Evolutionary conservation across 1,139 yeast genomes (phyloP), one percentile per base, ranked within the genome.

Genomic region (Taphrina betulina): DNA sequence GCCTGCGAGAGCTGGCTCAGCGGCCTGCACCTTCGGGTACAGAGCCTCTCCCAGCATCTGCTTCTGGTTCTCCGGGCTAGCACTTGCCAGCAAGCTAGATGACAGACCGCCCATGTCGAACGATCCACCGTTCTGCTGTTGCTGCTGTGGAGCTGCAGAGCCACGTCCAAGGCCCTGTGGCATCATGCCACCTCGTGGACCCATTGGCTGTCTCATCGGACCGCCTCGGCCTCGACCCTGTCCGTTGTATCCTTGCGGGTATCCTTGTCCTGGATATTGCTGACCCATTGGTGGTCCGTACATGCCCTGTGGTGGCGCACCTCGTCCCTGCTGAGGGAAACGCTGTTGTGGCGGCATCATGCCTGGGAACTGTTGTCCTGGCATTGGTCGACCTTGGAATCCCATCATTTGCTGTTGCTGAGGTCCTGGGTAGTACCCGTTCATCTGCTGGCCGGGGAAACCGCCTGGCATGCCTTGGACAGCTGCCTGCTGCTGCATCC

Each of bases 1-100:
- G 76, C 96, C 96, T 66, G 97, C 96, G 70, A 95, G 90, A 75
- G 88, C 96, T 62, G 87, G 87, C 70, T 95, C 95, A 70, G 92
- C 86, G 66, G 90, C 82, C 65, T 85, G 83, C 69, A 94, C 85
- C 82, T 84, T 88, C 71, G 95, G 94, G 80, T 90, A 94, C 71
- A 94, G 80, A 72, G 89, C 95, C 80, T 92, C 97, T 75, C 99
- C 98, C 72, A 94, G 81, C 71, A 89, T 81, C 79, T 94, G 88
- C 83, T 87, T 88, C 79, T 90, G 96, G 75, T 89, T 92, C 72
- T 87, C 96, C 69, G 82, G 76, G 41, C 75, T 73, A 41, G 71
- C 75, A 16, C 63, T 63, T 40, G 74, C 72, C 50, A 70, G 61
- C 55, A 69, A 20, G 40, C 46, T 42, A 12, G 46, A 38, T 16